Percentiles rank a stretch among this genome's conserved stretches.
Conservation (phyloP, 2,329 filamentous ascomycete species). For the Aureobasidium zeae region DNA sequence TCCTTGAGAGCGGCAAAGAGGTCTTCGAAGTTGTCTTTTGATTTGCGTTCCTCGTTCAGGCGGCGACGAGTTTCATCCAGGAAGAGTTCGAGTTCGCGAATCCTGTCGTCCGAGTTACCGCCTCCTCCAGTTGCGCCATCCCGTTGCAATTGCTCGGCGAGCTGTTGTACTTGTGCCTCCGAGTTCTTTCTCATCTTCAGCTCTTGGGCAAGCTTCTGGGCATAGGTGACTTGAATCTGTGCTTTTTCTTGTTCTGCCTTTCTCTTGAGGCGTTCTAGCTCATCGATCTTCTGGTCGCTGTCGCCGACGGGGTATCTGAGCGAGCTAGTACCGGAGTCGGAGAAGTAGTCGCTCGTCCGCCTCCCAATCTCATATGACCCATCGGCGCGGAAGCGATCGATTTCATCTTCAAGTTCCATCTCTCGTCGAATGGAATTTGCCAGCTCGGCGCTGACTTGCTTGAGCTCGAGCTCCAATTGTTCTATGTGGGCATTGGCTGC, state of each 20-base stretch:
- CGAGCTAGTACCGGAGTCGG: conserved; percentile 85
- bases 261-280: conserved; percentile 74
- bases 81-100: conserved; percentile 68
- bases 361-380: conserved; percentile 47
- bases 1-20: conserved; percentile 72
- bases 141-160: conserved; percentile 65
- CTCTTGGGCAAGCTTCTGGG: conserved; percentile 80
- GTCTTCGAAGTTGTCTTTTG: conserved; percentile 91
- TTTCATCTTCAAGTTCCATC: conserved; percentile 91
- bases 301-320: conserved; percentile 62
- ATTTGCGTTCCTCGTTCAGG: conserved; percentile 72
- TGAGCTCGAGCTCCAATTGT: conserved; percentile 89
- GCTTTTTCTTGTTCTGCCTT: conserved; percentile 87
- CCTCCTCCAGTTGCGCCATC: conserved; percentile 23
- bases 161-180: conserved; percentile 72
- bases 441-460: conserved; percentile 85
- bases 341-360: conserved; percentile 94
- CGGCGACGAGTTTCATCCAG: conserved; percentile 77
- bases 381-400: conserved; percentile 80
- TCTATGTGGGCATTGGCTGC: conserved; percentile 54
- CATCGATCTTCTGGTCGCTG: conserved; percentile 49
- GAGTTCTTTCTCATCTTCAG: conserved; percentile 63
- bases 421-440: conserved; percentile 88
- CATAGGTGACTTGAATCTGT: conserved; percentile 73
- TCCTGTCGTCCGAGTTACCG: conserved; percentile 44